Evolutionary conservation across 2,329 filamentous ascomycete genomes (phyloP), one percentile per base, ranked within the genome.

Genomic region (Diaporthe helianthi): DNA sequence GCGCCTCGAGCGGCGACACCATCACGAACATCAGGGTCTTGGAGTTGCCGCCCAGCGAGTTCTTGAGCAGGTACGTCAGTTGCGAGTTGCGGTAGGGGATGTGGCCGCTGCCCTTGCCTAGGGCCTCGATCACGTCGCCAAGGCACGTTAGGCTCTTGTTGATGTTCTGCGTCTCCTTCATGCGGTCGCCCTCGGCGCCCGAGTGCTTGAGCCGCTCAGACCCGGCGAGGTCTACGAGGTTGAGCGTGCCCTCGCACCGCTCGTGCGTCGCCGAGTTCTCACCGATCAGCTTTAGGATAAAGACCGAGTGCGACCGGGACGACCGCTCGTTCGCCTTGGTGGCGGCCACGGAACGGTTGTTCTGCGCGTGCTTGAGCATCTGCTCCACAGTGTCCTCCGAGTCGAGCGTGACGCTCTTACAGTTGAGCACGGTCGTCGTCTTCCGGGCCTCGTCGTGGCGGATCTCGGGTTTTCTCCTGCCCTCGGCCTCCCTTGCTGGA

Each of bases 21-120:
- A 98, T 98, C 78, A 98, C 93, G 79, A 99, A 97, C 96, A 99
- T 99, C 75, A 99, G 90, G 0, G 96, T 99, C 82, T 98, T 97
- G 74, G 92, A 96, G 79, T 97, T 98, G 19, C 96, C 96, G 4
- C 96, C 95, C 9, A 99, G 84, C 3, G 93, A 97, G 77, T 96
- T 97, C 87, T 98, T 93, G 46, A 99, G 86, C 55, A 99, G 86
- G 77, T 98, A 97, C 10, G 96, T 99, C 73, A 99, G 86, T 87
- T 98, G 98, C 74, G 93, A 97, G 82, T 98, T 98, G 67, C 96
- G 86, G 82, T 98, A 99, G 1, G 96, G 96, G 53, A 99, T 89
- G 76, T 98, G 95, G 7, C 87, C 87, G 68, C 91, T 93, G 38
- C 93, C 93, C 72, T 91, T 89, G 17, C 94, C 95, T n/a, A 99